Percentiles rank a stretch among this genome's conserved stretches.
These are phyloP conservation scores for Elsinoe arachidis DNA, from an alignment of 2,329 filamentous ascomycete genomes.

Conservation along the genomic window DNA sequence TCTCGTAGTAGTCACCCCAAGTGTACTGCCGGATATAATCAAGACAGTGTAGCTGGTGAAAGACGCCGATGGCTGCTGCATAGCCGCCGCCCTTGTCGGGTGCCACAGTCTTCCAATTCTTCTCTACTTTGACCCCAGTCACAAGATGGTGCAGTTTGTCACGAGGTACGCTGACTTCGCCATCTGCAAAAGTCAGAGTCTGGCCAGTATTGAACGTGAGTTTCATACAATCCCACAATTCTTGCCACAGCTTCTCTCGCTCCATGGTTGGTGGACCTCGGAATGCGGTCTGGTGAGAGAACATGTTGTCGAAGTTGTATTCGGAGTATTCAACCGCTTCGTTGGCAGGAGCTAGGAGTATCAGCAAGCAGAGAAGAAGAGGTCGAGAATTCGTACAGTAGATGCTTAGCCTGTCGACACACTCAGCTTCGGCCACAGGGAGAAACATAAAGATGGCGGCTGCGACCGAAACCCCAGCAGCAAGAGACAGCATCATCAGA, in stretches of 20 bases:
- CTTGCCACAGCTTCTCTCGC: slow-evolving; percentile 14
- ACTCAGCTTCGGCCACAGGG: background rate
- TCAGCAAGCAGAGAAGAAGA: too few species aligned
- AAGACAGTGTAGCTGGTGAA: slow-evolving; percentile 17
- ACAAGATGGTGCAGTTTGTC: slow-evolving; percentile 5
- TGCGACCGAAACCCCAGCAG: background rate
- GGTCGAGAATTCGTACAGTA: background rate
- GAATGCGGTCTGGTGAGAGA: slow-evolving; percentile 11
- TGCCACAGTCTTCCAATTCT: background rate
- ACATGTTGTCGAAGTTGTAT: slow-evolving; percentile 15
- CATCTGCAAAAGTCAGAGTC: background rate
- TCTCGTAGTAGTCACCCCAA: slow-evolving; percentile 12
- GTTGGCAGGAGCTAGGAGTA: slow-evolving; percentile 8
- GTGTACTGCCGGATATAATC: slow-evolving; percentile 16
- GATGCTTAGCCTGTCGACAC: background rate
- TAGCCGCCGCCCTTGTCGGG: slow-evolving; percentile 11
- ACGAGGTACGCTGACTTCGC: slow-evolving; percentile 10
- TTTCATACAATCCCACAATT: slow-evolving; percentile 12
- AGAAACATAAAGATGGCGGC: background rate
- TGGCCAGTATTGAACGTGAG: background rate
- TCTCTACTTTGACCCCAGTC: background rate
- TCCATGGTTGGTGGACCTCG: slow-evolving; percentile 15
- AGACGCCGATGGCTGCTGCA: slow-evolving; percentile 14
- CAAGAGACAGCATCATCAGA: background rate
- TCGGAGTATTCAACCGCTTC: slow-evolving; percentile 15